Evolutionary conservation across 495 filamentous ascomycete genomes (phyloP).

Genomic region (Xylaria curta): DNA sequence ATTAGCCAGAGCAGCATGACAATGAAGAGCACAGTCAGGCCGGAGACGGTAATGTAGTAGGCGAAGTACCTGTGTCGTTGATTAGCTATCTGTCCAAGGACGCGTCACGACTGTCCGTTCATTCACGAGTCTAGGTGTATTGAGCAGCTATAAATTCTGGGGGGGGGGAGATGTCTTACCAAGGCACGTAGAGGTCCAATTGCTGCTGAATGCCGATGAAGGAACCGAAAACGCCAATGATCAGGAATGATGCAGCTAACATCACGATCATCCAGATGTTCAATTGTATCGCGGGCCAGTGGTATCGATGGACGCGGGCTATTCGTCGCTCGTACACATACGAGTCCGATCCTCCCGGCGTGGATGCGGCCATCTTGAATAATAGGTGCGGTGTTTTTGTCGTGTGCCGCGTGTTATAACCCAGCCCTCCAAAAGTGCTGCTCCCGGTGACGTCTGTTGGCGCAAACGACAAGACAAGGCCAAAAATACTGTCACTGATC

Average conservation of each 20-base stretch:
- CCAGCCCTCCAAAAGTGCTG: background rate
- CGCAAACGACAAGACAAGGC: background rate
- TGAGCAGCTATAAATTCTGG: background rate
- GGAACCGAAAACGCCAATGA: constrained; percentile 84
- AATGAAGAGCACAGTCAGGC: constrained; percentile 77
- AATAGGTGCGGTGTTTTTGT: background rate
- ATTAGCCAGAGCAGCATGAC: constrained; percentile 74
- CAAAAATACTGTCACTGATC: background rate
- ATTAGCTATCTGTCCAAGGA: background rate
- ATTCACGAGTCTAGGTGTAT: background rate
- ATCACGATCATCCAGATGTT: constrained; percentile 94
- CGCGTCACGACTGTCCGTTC: background rate
- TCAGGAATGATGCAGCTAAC: constrained; percentile 74
- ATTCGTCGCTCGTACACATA: constrained; percentile 51
- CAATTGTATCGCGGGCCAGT: constrained; percentile 92
- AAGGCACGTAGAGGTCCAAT: constrained; percentile 75
- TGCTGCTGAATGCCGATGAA: constrained; percentile 82
- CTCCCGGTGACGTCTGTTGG: background rate
- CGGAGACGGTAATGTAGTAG: constrained; percentile 78
- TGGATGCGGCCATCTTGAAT: constrained; percentile 48
- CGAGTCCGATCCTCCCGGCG: constrained; percentile 43
- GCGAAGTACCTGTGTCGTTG: constrained; percentile 78
- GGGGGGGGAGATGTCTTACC: constrained; percentile 57
- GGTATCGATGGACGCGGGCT: constrained; percentile 71
- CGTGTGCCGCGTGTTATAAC: background rate